Base-by-base conservation (phyloP, 768 basidiomycete genomes). In the Leccinum obscurum region DNA sequence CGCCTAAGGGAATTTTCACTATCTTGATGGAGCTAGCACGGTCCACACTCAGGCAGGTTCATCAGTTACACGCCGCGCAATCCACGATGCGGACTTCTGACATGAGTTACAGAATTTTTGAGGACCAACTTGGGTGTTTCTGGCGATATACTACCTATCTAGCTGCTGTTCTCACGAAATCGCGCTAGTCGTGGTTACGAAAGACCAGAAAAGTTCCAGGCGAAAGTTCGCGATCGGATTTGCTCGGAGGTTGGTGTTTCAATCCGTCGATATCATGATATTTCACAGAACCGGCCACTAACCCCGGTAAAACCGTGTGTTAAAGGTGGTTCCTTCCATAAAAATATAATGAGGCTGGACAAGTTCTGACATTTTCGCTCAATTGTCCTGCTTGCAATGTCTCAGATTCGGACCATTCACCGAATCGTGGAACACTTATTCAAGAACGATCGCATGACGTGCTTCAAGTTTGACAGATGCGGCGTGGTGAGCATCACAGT, bases 141-240 rank as follows among this genome's bases (percentile, higher is more conserved):
- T 22, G 41, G n/a, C n/a, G 8, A 41, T 17, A 4, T 34, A 34
- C 34, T 34, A 34, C 34, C 41, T 20, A 44, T 2, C n/a, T 20
- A 20, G 55, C 30, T 50, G 9, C 26, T n/a, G 1, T 17, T 56
- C 55, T 54, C 56, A 56, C 56, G 51, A 56, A n/a, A 35, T 52
- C 32, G 55, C 24, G 3, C 22, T 32, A 53, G 55, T 26, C 34
- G 20, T 15, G 30, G 41, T 22, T 11, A 52, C 39, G 39, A n/a
- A 41, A n/a, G 17, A 17, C 30, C 20, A 50, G 24, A 17, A 41
- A 17, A 41, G 39, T 41, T 41, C 39, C 39, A 24, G 24, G 49
- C 15, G 26, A 26, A 9, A 50, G 49, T 50, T 50, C 15, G 35
- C 13, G 35, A 35, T 35, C 35, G 24, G 49, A 26, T 50, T 26